phyloP scores from a whole-genome alignment of 805 yeast species.

The Lipomyces orientalis region DNA sequence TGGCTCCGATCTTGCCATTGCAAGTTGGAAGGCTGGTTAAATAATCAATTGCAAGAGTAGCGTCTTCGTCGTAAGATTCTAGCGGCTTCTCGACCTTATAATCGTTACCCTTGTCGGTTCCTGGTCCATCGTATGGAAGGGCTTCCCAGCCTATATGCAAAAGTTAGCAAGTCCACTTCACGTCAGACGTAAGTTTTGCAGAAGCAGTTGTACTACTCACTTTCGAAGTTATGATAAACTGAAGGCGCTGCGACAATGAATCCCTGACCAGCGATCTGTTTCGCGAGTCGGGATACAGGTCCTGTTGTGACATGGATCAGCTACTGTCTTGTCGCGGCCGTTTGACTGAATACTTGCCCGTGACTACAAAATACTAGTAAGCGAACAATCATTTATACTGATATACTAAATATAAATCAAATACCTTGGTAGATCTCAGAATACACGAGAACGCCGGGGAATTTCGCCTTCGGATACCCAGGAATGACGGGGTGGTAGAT shows the following conservation, averaged over 20 bases:
- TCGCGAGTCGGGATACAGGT: constrained; percentile 78
- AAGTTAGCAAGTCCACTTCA: background rate
- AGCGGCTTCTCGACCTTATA: constrained; percentile 71
- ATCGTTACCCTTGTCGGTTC: constrained; percentile 75
- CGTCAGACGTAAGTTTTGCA: background rate
- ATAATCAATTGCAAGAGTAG: constrained; percentile 65
- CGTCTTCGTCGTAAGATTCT: constrained; percentile 78
- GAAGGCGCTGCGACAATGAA: constrained; percentile 81
- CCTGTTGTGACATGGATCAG: constrained; percentile 51
- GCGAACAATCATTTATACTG: background rate
- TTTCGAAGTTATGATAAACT: constrained; percentile 74
- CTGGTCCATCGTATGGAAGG: constrained; percentile 69
- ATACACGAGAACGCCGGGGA: constrained; percentile 80
- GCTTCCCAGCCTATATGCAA: constrained; percentile 55
- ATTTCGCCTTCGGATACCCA: constrained; percentile 76
- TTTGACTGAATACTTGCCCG: constrained; percentile 16
- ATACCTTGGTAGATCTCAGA: constrained; percentile 79
- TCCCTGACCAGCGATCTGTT: constrained; percentile 79
- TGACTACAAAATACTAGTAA: constrained; percentile 7
- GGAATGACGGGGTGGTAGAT: constrained; percentile 71
- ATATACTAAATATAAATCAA: background rate
- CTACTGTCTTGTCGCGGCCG: background rate
- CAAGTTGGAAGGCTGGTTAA: constrained; percentile 63
- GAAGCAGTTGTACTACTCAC: constrained; percentile 30
- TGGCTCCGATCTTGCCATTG: constrained; percentile 75